Evolutionary conservation across 1,139 yeast genomes (phyloP).

Genomic region (Ogataea hybrid): DNA sequence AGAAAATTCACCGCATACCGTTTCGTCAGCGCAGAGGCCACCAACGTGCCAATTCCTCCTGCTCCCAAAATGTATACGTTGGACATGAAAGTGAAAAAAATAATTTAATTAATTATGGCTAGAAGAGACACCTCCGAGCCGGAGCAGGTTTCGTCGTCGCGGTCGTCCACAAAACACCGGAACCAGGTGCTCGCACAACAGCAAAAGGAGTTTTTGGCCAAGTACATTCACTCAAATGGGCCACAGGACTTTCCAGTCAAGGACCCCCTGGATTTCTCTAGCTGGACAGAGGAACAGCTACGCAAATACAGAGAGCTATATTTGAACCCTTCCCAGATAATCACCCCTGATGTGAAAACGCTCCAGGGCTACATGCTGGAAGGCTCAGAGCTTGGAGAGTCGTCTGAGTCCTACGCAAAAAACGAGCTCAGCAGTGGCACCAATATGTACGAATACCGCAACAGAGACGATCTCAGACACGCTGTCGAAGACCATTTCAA

Average conservation of each 20-base stretch:
- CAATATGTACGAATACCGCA: constrained; percentile 30
- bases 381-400: constrained; percentile 58
- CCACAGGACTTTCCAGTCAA: constrained; percentile 50
- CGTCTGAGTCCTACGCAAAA: constrained; percentile 39
- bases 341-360: constrained; percentile 52
- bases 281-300: constrained; percentile 51
- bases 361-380: constrained; percentile 59
- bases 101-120: constrained; percentile 12
- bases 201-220: constrained; percentile 56
- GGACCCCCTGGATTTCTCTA: constrained; percentile 60
- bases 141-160: constrained; percentile 13
- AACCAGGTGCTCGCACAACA: constrained; percentile 57
- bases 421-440: constrained; percentile 27
- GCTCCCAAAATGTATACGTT: constrained; percentile 31
- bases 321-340: constrained; percentile 34
- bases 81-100: not conserved
- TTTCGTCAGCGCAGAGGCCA: constrained; percentile 24
- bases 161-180: constrained; percentile 46
- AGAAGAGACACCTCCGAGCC: constrained; percentile 20
- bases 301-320: constrained; percentile 58
- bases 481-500: constrained; percentile 54
- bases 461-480: constrained; percentile 25
- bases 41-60: constrained; percentile 32
- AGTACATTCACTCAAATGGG: constrained; percentile 63
- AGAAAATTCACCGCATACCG: constrained; percentile 25